Evolutionary conservation across 192 early-diverging fungal species (phyloP).

Genomic region (Mortierella hygrophila): DNA sequence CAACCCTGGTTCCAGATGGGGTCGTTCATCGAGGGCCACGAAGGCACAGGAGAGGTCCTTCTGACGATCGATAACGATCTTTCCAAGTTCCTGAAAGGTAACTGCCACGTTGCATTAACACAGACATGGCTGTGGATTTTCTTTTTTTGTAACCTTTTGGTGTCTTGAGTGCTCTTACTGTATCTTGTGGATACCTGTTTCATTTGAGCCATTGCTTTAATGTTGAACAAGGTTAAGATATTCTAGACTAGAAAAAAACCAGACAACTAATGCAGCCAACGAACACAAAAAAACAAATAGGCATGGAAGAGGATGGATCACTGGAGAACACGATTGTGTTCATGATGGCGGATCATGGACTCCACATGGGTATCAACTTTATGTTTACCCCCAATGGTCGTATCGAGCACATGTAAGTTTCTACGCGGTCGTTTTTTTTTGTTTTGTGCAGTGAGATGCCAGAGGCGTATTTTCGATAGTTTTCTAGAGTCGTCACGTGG

Average conservation of each 20-base stretch:
- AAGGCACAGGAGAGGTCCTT: constrained; percentile 58
- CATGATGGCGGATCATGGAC: constrained; percentile 59
- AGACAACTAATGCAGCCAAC: no score
- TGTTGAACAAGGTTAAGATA: no score
- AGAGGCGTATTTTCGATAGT: not conserved
- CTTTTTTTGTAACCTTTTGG: not conserved
- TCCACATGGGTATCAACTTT: constrained; percentile 61
- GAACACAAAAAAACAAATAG: not conserved
- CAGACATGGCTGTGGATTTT: no score
- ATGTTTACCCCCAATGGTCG: constrained; percentile 55
- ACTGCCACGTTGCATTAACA: no score
- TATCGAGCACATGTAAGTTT: constrained; percentile 57
- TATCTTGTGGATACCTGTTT: not conserved
- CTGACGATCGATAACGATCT: constrained; percentile 48
- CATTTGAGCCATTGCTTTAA: not conserved
- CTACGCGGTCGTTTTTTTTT: not conserved
- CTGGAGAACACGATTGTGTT: constrained; percentile 58
- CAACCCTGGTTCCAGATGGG: constrained; percentile 55
- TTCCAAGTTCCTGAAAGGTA: constrained; percentile 48
- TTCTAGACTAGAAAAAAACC: not conserved
- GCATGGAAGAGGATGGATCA: constrained; percentile 47
- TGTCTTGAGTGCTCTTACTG: not conserved
- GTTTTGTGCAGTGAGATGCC: not conserved
- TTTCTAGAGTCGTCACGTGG: no score
- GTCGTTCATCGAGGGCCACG: constrained; percentile 59